Evolutionary conservation across 495 filamentous ascomycete species (phyloP), one percentile per base, ranked within the genome.

Genomic region (Daldinia bambusicola): DNA sequence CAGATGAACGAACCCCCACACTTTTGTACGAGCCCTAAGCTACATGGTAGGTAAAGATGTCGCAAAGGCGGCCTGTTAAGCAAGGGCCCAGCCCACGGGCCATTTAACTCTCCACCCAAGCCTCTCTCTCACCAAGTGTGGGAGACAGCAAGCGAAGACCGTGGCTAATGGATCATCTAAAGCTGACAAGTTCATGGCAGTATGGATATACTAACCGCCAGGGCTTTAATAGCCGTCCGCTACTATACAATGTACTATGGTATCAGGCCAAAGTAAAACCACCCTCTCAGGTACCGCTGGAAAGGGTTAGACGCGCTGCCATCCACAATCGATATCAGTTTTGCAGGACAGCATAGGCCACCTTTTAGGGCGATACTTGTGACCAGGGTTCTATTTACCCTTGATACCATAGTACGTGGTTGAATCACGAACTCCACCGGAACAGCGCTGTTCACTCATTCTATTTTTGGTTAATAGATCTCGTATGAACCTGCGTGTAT

Each of bases 1-100:
- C 66, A 70, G 62, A 68, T 56, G 70, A 58, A 58, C 53, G 67
- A 74, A 74, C 71, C 71, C 71, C 71, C 71, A 74, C 71, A 74
- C 71, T 70, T 61, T 57, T 43, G 71, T 70, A 52, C 70, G 67
- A 70, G 70, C 67, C 67, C 67, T 71, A 55, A 40, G 55, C 26
- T 16, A 26, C 26, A 1, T 26, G 26, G 26, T 26, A n/a, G n/a
- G 26, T 26, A 31, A 31, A 48, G 30, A 34, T 63, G 63, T 71
- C 53, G 53, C 69, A 71, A 71, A 67, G 58, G 56, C 61, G 41
- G 34, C 26, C 26, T 26, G 55, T 53, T 10, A 30, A 31, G 38
- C 38, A 69, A 69, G 61, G 69, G 65, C 43, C 65, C 56, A 72
- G 62, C 62, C 61, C 70, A 69, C 70, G 56, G 62, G 50, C 66